phyloP scores from a whole-genome alignment of 192 early-diverging fungal genomes.

The Mortierella hygrophila region DNA sequence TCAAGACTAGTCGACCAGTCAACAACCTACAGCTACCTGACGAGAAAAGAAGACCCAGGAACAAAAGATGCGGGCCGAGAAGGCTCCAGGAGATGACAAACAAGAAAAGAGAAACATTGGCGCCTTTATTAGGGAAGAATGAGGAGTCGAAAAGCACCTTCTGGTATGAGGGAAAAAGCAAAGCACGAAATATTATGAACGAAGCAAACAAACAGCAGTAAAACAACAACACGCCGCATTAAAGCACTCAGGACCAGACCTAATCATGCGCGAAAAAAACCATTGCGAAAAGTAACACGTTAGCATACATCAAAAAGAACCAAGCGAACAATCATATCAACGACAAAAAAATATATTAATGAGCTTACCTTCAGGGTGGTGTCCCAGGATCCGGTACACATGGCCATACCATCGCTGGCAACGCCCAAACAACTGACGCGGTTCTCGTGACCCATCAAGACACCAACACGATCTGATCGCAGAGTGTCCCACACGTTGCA shows the following conservation, averaged over 20 bases:
- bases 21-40: no score
- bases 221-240: no score
- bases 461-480: slow-evolving; percentile 94
- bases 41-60: not conserved
- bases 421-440: slow-evolving; percentile 97
- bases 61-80: not conserved
- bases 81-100: not conserved
- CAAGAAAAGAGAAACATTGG: not conserved
- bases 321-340: not conserved
- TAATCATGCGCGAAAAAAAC: not conserved
- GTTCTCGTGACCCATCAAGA: slow-evolving; percentile 95
- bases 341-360: not conserved
- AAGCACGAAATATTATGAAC: not conserved
- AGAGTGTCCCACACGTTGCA: slow-evolving; percentile 99
- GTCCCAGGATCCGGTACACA: slow-evolving; percentile 99
- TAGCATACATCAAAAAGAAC: not conserved
- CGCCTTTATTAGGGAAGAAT: not conserved
- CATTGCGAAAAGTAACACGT: not conserved
- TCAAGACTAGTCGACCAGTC: no score
- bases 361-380: slow-evolving; percentile 91
- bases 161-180: slow-evolving; percentile 1
- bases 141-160: not conserved
- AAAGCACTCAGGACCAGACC: slow-evolving; percentile 23
- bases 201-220: not conserved
- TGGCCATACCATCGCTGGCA: slow-evolving; percentile 96